Evolutionary conservation across 2,329 filamentous ascomycete genomes (phyloP).

Genomic region (Pseudogymnoascus sp.): DNA sequence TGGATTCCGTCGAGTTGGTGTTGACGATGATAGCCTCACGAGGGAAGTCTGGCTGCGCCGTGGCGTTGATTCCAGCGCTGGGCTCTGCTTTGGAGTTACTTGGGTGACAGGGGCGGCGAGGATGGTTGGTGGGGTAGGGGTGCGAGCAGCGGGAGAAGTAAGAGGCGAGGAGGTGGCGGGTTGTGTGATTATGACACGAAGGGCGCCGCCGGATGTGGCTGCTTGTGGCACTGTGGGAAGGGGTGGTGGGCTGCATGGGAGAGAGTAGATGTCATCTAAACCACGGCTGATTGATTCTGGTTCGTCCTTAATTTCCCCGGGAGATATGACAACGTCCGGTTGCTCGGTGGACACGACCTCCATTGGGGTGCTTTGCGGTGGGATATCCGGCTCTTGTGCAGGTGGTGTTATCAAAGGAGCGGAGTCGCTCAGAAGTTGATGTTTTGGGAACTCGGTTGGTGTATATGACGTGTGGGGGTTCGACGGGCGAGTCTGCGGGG

Average conservation of each 20-base stretch:
- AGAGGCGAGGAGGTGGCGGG: neutral
- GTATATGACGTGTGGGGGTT: neutral
- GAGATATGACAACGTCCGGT: neutral
- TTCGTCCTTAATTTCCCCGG: neutral
- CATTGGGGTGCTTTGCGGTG: neutral
- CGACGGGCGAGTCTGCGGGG: neutral
- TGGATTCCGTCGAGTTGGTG: neutral
- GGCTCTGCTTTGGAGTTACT: neutral
- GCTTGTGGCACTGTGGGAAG: neutral
- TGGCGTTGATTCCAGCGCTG: neutral
- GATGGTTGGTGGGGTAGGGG: neutral
- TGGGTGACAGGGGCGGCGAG: neutral
- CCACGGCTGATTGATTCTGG: neutral
- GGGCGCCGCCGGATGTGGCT: neutral
- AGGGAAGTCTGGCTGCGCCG: neutral
- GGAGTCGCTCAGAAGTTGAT: neutral
- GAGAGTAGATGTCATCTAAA: neutral
- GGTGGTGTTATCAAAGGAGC: neutral
- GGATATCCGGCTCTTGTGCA: neutral
- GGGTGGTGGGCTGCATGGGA: neutral
- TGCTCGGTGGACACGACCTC: neutral
- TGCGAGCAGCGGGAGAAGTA: neutral
- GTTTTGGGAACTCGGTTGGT: neutral
- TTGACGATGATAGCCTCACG: neutral
- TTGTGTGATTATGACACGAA: neutral